Percentiles rank a stretch among this genome's conserved stretches.
Evolutionary conservation across 345 rosid species (phyloP).

Genomic region (Gossypium australe): DNA sequence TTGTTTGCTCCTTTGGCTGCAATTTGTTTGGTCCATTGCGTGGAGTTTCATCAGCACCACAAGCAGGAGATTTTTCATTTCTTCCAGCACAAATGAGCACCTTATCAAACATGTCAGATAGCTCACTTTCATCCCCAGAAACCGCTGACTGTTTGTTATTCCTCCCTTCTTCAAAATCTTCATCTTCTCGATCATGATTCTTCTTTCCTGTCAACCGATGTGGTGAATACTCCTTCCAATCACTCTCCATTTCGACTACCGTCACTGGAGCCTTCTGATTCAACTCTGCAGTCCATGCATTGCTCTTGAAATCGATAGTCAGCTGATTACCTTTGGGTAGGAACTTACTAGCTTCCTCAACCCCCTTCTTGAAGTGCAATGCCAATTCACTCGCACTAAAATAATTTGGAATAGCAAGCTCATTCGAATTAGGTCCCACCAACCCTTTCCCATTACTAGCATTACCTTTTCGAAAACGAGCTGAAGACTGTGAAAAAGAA

Average conservation of each 20-base stretch:
- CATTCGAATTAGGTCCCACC: slow-evolving; percentile 27
- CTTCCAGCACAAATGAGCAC: slow-evolving; percentile 23
- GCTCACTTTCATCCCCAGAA: slow-evolving; percentile 27
- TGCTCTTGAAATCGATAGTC: slow-evolving; percentile 31
- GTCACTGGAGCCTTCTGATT: slow-evolving; percentile 17
- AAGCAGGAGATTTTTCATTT: background rate
- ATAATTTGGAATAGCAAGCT: slow-evolving; percentile 43
- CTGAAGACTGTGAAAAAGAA: background rate
- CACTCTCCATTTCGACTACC: slow-evolving; percentile 25
- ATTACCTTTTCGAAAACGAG: background rate
- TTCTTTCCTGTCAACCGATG: slow-evolving; percentile 46
- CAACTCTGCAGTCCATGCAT: background rate
- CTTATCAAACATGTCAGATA: slow-evolving; percentile 65
- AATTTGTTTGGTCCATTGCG: slow-evolving; percentile 5
- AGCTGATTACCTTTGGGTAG: slow-evolving; percentile 58
- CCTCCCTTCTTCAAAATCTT: slow-evolving; percentile 43
- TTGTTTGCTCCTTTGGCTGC: slow-evolving; percentile 17
- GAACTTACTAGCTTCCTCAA: slow-evolving; percentile 86
- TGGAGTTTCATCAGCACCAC: background rate
- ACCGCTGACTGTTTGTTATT: slow-evolving; percentile 53
- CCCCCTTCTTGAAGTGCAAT: slow-evolving; percentile 66
- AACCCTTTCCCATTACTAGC: slow-evolving; percentile 7
- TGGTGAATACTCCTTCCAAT: slow-evolving; percentile 18
- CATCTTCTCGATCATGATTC: slow-evolving; percentile 46
- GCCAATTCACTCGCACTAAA: slow-evolving; percentile 47